Conservation (phyloP, 2,329 filamentous ascomycete genomes). For the Curvularia sp. region DNA sequence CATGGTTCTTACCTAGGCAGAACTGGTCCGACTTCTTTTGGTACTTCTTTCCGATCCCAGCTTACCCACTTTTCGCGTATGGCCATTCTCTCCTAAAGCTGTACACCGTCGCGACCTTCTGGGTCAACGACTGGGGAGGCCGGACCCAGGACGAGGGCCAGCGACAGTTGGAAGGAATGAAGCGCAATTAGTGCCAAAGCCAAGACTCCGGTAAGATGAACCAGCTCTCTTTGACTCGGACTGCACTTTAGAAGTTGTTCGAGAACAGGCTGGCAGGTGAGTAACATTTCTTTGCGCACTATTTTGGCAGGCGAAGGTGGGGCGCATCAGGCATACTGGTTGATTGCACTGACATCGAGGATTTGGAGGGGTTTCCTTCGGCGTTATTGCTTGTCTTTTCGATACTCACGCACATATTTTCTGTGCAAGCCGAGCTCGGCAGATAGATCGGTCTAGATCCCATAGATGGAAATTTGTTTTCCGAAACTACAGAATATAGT, state of each 20-base stretch:
- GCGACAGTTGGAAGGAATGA: background rate
- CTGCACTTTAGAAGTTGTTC: background rate
- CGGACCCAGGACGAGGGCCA: slow-evolving; percentile 10
- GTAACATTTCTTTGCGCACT: background rate
- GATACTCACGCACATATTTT: slow-evolving; percentile 1
- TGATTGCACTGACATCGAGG: background rate
- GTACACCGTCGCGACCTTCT: slow-evolving; percentile 22
- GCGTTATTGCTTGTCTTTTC: slow-evolving; percentile 5
- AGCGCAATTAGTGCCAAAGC: background rate
- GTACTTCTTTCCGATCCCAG: slow-evolving; percentile 25
- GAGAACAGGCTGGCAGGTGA: background rate
- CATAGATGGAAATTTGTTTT: background rate
- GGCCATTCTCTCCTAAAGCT: slow-evolving; percentile 30
- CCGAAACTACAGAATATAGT: background rate
- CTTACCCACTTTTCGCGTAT: slow-evolving; percentile 23
- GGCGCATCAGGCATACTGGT: too few relatives aligned
- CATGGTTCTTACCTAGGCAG: slow-evolving; percentile 30
- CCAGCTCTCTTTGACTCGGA: background rate
- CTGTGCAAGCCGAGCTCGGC: background rate
- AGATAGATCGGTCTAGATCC: background rate
- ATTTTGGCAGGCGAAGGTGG: background rate
- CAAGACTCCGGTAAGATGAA: background rate
- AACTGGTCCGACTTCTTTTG: slow-evolving; percentile 23
- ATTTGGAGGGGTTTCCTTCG: background rate
- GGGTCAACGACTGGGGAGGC: slow-evolving; percentile 28